Percentiles rank a stretch among this genome's conserved stretches.
Evolutionary conservation across 2,329 filamentous ascomycete species (phyloP).

Genomic region (Nigrospora sphaerica): DNA sequence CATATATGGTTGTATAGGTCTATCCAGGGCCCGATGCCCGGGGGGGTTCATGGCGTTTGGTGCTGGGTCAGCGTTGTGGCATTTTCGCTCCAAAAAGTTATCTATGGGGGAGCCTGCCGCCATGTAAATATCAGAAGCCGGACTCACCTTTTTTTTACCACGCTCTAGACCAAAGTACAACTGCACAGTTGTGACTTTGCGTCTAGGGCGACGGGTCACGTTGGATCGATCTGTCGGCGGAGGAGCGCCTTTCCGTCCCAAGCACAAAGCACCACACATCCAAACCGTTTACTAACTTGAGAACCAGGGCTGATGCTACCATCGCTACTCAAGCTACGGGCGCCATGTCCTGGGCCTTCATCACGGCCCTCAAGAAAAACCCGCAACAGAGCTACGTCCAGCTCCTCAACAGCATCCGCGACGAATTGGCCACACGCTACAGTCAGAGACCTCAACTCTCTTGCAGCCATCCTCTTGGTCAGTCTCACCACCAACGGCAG

Average conservation of each 20-base stretch:
- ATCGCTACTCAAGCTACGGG: conserved; percentile 87
- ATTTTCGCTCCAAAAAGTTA: too few species aligned
- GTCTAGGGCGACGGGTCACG: conserved; percentile 39
- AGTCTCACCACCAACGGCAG: conserved; percentile 25
- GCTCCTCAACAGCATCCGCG: conserved; percentile 89
- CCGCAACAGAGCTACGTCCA: conserved; percentile 95
- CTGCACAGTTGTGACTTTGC: conserved; percentile 27
- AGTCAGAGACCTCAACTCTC: conserved; percentile 93
- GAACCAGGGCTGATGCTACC: conserved; percentile 72
- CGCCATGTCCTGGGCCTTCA: conserved; percentile 98
- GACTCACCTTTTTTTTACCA: conserved; percentile 13
- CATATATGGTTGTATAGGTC: too few species aligned
- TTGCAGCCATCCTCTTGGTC: conserved; percentile 92
- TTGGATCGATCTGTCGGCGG: conserved; percentile 21
- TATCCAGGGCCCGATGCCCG: too few species aligned
- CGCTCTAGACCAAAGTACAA: conserved; percentile 35
- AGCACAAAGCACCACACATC: too few species aligned
- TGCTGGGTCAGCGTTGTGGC: too few species aligned
- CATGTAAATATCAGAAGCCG: too few species aligned
- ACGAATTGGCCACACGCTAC: conserved; percentile 81
- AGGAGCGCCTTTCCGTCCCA: neutral
- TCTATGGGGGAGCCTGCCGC: too few species aligned
- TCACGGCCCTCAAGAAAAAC: conserved; percentile 83
- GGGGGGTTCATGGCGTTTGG: too few species aligned
- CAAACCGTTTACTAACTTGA: neutral